phyloP scores from a whole-genome alignment of 2,329 filamentous ascomycete genomes.

The Magnaporthales sp. region DNA sequence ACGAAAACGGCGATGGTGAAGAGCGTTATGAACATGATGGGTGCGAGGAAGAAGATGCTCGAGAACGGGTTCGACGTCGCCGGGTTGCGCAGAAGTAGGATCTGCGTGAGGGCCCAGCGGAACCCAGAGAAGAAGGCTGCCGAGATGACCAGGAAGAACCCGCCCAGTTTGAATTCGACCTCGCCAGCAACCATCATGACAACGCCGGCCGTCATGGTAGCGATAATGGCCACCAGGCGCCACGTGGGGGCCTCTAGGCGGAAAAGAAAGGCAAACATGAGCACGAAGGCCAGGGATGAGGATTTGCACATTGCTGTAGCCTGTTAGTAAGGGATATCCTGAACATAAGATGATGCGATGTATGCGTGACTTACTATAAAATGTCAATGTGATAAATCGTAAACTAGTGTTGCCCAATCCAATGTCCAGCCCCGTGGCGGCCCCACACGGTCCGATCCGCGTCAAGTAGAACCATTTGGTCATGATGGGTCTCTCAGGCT shows the following conservation, averaged over 20 bases:
- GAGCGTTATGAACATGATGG: slow-evolving; percentile 86
- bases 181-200: slow-evolving; percentile 98
- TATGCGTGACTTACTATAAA: slow-evolving; percentile 64
- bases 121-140: slow-evolving; percentile 95
- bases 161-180: slow-evolving; percentile 75
- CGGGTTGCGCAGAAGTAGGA: slow-evolving; percentile 85
- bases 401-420: slow-evolving; percentile 92
- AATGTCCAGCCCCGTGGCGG: slow-evolving; percentile 90
- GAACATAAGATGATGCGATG: not conserved
- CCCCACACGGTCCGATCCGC: slow-evolving; percentile 83
- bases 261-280: slow-evolving; percentile 92
- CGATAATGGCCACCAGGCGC: slow-evolving; percentile 79
- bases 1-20: slow-evolving; percentile 75
- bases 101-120: slow-evolving; percentile 97
- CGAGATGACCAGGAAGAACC: slow-evolving; percentile 86
- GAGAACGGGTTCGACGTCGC: slow-evolving; percentile 95
- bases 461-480: slow-evolving; percentile 87
- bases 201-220: slow-evolving; percentile 85
- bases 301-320: slow-evolving; percentile 89
- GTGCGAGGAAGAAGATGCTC: slow-evolving; percentile 94
- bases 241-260: slow-evolving; percentile 80
- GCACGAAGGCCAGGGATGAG: slow-evolving; percentile 87
- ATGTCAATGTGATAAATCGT: slow-evolving; percentile 92
- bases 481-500: slow-evolving; percentile 59
- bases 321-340: slow-evolving; percentile 4